These are phyloP conservation scores for Yamadazyma pseudoaaseri DNA, from an alignment of 1,139 yeast genomes.

Conservation along the genomic window DNA sequence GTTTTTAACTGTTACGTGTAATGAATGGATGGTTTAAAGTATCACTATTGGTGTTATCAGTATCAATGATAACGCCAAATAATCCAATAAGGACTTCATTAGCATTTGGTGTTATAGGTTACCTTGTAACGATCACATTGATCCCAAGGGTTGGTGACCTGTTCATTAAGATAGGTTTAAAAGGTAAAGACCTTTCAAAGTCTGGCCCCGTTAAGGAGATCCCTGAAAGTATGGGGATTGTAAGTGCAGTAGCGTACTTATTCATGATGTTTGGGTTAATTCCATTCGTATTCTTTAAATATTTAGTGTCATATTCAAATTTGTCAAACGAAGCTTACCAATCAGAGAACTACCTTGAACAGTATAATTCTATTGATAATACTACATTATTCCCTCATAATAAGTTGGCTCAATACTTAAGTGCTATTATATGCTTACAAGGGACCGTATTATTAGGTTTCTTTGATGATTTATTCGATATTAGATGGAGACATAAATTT, in stretches of 20 bases:
- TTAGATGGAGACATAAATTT: constrained; percentile 96
- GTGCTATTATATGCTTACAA: constrained; percentile 81
- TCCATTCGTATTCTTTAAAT: constrained; percentile 85
- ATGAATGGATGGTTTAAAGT: constrained; percentile 12
- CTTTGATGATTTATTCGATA: constrained; percentile 92
- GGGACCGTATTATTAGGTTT: constrained; percentile 84
- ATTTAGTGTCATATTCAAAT: constrained; percentile 54
- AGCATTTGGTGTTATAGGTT: constrained; percentile 71
- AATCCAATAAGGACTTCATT: constrained; percentile 49
- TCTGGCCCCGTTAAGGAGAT: constrained; percentile 50
- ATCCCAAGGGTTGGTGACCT: constrained; percentile 68
- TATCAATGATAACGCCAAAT: constrained; percentile 25
- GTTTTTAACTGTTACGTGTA: not conserved
- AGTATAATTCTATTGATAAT: constrained; percentile 34
- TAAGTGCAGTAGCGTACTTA: constrained; percentile 77
- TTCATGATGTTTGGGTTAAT: constrained; percentile 81
- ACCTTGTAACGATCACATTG: constrained; percentile 51
- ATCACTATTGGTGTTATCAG: constrained; percentile 19
- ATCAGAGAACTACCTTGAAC: constrained; percentile 33
- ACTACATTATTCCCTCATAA: constrained; percentile 67
- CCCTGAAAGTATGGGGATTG: constrained; percentile 91
- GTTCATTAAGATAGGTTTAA: constrained; percentile 75
- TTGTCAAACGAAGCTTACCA: constrained; percentile 35
- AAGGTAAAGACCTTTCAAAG: constrained; percentile 82
- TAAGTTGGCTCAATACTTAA: constrained; percentile 79